Evolutionary conservation across 768 basidiomycete species (phyloP).

Genomic region (Butyriboletus loyo): DNA sequence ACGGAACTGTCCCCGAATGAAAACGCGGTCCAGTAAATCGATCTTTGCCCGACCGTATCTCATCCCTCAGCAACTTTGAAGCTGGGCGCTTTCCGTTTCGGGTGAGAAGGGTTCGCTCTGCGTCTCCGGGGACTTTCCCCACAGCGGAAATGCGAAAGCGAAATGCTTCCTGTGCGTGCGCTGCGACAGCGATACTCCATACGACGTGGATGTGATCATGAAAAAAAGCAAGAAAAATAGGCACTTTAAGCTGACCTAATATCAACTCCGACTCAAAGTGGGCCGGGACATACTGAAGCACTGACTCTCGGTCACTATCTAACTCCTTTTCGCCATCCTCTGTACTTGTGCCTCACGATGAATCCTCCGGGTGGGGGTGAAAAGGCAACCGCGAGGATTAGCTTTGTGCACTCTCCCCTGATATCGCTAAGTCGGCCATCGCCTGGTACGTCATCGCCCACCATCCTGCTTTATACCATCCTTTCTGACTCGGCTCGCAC

Average conservation of each 20-base stretch:
- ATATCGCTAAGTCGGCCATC: conserved; percentile 25
- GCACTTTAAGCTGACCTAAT: conserved; percentile 3
- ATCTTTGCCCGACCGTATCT: conserved; percentile 47
- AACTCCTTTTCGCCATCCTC: not conserved
- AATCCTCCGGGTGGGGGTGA: conserved; percentile 15
- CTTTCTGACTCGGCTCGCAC: not conserved
- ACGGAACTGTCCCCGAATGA: conserved; percentile 33
- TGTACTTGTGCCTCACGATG: conserved; percentile 7
- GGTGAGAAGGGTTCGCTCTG: conserved; percentile 60
- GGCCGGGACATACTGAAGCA: not conserved
- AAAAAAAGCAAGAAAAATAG: conserved; percentile 29
- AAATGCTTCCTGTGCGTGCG: conserved; percentile 61
- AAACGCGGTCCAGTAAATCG: conserved; percentile 35
- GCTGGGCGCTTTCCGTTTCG: conserved; percentile 70
- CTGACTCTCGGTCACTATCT: too few relatives aligned
- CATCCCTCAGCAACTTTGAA: conserved; percentile 66
- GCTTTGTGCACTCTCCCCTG: conserved; percentile 24
- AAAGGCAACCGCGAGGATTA: conserved; percentile 14
- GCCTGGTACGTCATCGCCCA: conserved; percentile 15
- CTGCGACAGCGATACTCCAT: conserved; percentile 86
- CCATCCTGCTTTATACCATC: not conserved
- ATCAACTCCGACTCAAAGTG: conserved; percentile 21
- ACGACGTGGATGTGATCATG: conserved; percentile 42
- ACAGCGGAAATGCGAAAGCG: conserved; percentile 58
- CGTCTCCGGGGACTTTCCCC: conserved; percentile 94